Base-by-base conservation (phyloP, 2,329 filamentous ascomycete species). In the Fusarium praegraminearum region DNA sequence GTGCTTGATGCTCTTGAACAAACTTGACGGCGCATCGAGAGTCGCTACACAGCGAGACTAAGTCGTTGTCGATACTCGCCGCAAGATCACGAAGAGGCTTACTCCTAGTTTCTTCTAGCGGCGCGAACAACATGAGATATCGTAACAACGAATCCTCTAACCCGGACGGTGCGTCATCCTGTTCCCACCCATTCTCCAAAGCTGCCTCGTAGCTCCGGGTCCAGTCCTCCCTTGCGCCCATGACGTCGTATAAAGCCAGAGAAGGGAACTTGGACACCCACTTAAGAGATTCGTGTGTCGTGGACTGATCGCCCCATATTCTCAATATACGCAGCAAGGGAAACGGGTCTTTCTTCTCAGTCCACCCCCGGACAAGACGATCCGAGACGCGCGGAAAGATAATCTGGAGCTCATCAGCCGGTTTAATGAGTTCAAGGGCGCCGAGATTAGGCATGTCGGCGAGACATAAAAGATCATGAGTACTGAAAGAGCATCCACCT, bases 321-420 rank as follows among this genome's bases (percentile, higher is more conserved):
- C 80, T 79, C 43, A 87, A 72, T 18, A 86, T 74, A 7, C 84
- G 79, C 43, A 87, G 78, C 6, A 80, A 45, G 0, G 84, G 84
- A 36, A 87, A 87, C 0, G 83, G 78, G 11, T 78, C 71, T 1
- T 76, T 66, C 36, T 76, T 76, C 46, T 80, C 77, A 1, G 80
- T 78, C 84, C 84, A 87, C 24, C 80, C 81, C 35, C 80, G 78
- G 22, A 87, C 57, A 4, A 87, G 76, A 9, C 82, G 77, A 65
- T 87, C 84, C 40, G 70, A 83, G 8, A 86, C 70, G 5, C 76
- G 74, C 9, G 81, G 81, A 33, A 81, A 81, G 28, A 64, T 55
- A 28, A 63, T 61, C 6, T 65, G 57, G 24, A 74, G 45, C 38
- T 75, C 69, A 30, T 79, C 77, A 2, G 72, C 67, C 2, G 80